phyloP scores from a whole-genome alignment of 495 filamentous ascomycete genomes.

The Penicillium riverlandense region DNA sequence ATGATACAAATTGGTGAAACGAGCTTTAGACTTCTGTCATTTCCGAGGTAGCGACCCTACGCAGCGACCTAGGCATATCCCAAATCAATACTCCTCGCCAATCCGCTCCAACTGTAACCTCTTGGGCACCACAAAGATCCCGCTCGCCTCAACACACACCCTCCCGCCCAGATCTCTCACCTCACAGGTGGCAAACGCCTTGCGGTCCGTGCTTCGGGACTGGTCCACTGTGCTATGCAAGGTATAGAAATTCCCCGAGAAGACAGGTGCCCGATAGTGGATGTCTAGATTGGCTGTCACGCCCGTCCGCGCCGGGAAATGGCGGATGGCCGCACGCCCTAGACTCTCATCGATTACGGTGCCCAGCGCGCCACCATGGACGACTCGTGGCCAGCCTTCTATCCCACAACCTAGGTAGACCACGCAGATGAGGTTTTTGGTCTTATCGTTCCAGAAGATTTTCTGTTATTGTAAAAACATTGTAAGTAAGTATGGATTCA shows the following conservation, averaged over 20 bases:
- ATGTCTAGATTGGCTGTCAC: slow-evolving; percentile 62
- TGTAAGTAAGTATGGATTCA: slow-evolving; percentile 17
- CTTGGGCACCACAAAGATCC: slow-evolving; percentile 58
- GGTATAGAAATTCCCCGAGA: slow-evolving; percentile 56
- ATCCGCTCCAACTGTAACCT: slow-evolving; percentile 36
- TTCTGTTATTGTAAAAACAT: slow-evolving; percentile 17
- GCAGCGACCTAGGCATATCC: too few species aligned
- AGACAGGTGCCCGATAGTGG: slow-evolving; percentile 52
- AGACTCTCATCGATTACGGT: slow-evolving; percentile 63
- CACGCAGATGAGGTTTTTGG: slow-evolving; percentile 41
- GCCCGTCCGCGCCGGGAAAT: slow-evolving; percentile 36
- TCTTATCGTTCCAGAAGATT: slow-evolving; percentile 46
- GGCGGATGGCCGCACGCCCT: slow-evolving; percentile 32
- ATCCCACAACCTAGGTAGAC: slow-evolving; percentile 57
- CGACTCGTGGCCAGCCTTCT: slow-evolving; percentile 67
- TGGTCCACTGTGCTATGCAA: slow-evolving; percentile 44
- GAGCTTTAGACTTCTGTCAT: too few species aligned
- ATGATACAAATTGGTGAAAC: too few species aligned
- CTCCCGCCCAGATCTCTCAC: slow-evolving; percentile 46
- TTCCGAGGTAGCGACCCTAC: too few species aligned
- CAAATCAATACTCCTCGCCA: slow-evolving; percentile 34
- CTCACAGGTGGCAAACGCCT: slow-evolving; percentile 52
- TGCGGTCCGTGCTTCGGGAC: slow-evolving; percentile 49
- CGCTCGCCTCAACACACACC: slow-evolving; percentile 49
- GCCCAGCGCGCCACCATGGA: slow-evolving; percentile 69